Base-by-base conservation (phyloP, 2,329 filamentous ascomycete species). In the Neopestalotiopsis sp. region DNA sequence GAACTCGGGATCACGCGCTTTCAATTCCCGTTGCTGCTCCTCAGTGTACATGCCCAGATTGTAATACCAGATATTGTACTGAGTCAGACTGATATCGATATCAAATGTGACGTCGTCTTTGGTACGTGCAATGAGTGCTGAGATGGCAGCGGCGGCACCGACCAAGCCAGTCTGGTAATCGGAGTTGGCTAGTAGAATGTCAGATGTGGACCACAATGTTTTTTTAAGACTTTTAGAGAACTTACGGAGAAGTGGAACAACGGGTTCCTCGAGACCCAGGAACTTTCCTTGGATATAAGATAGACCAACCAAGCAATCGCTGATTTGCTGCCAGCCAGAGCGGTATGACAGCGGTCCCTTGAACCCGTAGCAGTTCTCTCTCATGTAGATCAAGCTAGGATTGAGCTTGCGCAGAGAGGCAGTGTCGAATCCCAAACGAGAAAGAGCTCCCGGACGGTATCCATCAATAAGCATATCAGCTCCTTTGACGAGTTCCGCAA, bases 301-400 rank as follows among this genome's bases (percentile, higher is more conserved):
- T 6, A 78, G 68, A 4, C 77, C 76, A 4, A 77, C 78, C 40
- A 80, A 72, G 72, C 78, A 80, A 70, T 81, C 79, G 30, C 76
- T 76, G 57, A 81, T 79, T 69, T 81, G 78, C 70, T 81, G 91
- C 91, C 91, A 93, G 4, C 91, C 91, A 4, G 90, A 86, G 3
- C 91, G 83, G 6, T 81, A 78, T 0, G 87, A 85, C 90, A 90
- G 92, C 69, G 90, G 88, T 20, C 83, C 74, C 5, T 72, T 75
- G 34, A 87, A 89, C 1, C 91, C 91, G 72, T 93, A 93, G 76
- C 91, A 93, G 75, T 93, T 90, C 77, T 93, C 91, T 40, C 87
- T 86, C 6, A 92, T 89, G 73, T 92, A 92, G 5, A 93, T 84
- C 34, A 90, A 86, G 1, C 83, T 79, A 68, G 83, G 80, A 0